Conservation (phyloP, 2,329 filamentous ascomycete genomes). For the Lachnellula suecica region DNA sequence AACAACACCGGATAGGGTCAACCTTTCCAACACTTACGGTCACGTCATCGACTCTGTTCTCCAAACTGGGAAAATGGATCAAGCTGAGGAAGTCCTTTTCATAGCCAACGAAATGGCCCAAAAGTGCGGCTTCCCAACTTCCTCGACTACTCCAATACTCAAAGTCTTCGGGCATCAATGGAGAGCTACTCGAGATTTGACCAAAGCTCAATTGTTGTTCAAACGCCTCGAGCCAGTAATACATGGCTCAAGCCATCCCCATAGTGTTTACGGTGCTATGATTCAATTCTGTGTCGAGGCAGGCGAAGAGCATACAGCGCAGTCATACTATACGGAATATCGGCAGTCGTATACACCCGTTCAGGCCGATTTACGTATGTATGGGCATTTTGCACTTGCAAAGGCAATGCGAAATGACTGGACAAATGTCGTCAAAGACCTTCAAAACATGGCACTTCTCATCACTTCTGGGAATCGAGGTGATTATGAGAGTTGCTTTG, state of each 20-base stretch:
- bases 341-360: conserved; percentile 2
- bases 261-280: conserved; percentile 28
- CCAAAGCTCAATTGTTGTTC: conserved; percentile 24
- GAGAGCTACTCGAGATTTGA: conserved; percentile 26
- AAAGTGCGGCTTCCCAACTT: conserved; percentile 10
- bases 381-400: conserved; percentile 31
- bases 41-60: conserved; percentile 24
- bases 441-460: conserved; percentile 23
- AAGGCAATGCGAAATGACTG: conserved; percentile 31
- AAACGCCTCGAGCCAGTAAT: conserved; percentile 19
- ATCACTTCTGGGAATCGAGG: conserved; percentile 6
- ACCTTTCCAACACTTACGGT: conserved; percentile 18
- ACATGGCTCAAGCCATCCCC: conserved; percentile 16
- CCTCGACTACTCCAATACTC: conserved; percentile 25
- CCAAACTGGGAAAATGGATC: conserved; percentile 10
- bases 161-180: conserved; percentile 29
- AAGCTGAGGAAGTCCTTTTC: conserved; percentile 25
- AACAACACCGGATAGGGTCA: conserved; percentile 15
- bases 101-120: conserved; percentile 21
- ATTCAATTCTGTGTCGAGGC: conserved; percentile 33
- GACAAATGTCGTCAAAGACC: conserved; percentile 26
- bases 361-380: conserved; percentile 22
- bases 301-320: conserved; percentile 22
- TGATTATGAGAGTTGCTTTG: conserved; percentile 22
- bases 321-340: conserved; percentile 21